These are phyloP conservation scores for Prunus yedoensis DNA, from an alignment of 331 rosid genomes.

Conservation along the genomic window DNA sequence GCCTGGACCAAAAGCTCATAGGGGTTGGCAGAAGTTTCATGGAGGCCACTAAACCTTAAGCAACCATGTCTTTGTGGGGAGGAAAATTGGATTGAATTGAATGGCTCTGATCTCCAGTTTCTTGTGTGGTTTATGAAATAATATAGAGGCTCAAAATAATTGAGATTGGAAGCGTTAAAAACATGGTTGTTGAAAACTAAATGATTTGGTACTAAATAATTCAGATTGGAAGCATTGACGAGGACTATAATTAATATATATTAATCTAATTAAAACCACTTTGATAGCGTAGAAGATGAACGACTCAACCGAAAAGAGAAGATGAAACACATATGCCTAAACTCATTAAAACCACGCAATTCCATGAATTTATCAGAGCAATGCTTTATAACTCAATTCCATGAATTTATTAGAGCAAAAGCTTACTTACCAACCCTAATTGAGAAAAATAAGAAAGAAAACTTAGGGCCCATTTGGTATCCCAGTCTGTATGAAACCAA, in stretches of 20 bases:
- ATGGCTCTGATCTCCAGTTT: not conserved
- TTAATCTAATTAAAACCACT: too few species aligned
- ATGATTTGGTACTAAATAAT: too few species aligned
- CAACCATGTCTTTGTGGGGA: constrained; percentile 14
- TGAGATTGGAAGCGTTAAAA: too few species aligned
- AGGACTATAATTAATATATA: not conserved
- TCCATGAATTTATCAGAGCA: too few species aligned
- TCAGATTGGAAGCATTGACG: too few species aligned
- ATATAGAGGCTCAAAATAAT: not conserved
- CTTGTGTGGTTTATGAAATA: not conserved
- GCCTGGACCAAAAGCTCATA: constrained; percentile 43
- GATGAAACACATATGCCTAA: too few species aligned
- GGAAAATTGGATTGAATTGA: not conserved
- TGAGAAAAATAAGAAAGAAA: not conserved
- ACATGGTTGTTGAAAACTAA: too few species aligned
- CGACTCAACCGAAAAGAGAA: too few species aligned
- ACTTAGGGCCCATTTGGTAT: not conserved
- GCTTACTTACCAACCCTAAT: not conserved
- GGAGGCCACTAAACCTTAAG: not conserved
- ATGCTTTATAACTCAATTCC: too few species aligned
- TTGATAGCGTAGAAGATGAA: too few species aligned
- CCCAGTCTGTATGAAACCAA: not conserved
- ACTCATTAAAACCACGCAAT: too few species aligned
- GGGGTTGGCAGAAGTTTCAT: constrained; percentile 18
- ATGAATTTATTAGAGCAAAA: not conserved